Evolutionary conservation across 140 eudicot species (phyloP), one percentile per base, ranked within the genome.

Genomic region (Ambrosia hybrid): DNA sequence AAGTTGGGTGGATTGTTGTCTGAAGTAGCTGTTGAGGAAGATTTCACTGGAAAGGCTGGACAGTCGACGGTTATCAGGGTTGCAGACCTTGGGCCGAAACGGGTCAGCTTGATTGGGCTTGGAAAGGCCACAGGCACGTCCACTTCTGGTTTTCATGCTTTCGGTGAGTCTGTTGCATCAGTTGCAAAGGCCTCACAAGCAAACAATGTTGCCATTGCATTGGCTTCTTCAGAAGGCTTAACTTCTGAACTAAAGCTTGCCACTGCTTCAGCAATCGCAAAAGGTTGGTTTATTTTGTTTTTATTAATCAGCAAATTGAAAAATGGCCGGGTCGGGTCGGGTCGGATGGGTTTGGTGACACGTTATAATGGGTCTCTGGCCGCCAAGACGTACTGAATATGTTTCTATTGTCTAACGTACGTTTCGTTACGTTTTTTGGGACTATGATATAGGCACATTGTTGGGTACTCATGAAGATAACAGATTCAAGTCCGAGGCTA

Each of bases 11-110:
- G 96, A 36, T 65, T 89, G 73, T 77, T 92, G 70, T 83, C 89
- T 37, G 93, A 92, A 74, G 89, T 87, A n/a, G 84, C 98, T 10
- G 9, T 68, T 3, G 96, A 92, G 73, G 98, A 92, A 86, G 95
- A 92, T 80, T 92, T 92, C 78, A 76, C 86, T 6, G 97, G 97
- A 76, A 90, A 90, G 65, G 62, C 79, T 13, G 97, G 92, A 14
- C 97, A 90, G 61, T 90, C 82, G 1, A 87, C 90, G 6, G 76
- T 85, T 73, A 86, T 90, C 17, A 75, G 95, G 76, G 74, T 90
- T 64, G 67, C 88, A 0, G 87, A 89, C 26, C 78, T 79, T 11
- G 88, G 86, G 8, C 80, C 89, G 5, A 92, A 92, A 84, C 80
- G 98, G 79, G 82, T 92, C 52, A 84, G 88, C 53, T 79, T 92